Conservation (phyloP, 139 green algal genomes). For the Spirogloea muscicola region DNA sequence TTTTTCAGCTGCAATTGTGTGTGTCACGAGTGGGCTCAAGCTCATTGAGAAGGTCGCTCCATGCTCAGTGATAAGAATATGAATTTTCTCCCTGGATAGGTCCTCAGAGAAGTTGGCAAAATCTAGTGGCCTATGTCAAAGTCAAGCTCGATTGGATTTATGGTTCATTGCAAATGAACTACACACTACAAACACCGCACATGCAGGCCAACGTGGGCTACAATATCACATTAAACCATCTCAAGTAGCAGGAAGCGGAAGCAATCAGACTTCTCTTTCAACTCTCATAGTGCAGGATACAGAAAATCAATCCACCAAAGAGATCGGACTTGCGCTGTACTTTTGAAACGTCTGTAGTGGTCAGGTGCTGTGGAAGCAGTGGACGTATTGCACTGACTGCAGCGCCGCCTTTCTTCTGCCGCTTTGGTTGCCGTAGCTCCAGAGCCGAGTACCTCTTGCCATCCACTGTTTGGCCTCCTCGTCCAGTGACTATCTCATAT, state of each 20-base stretch:
- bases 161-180: neutral
- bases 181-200: neutral
- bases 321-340: constrained; percentile 1
- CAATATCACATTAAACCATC: neutral
- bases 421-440: no score
- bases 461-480: no score
- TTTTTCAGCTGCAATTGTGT: no score
- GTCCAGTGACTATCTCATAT: no score
- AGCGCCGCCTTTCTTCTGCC: neutral
- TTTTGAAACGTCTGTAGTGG: neutral
- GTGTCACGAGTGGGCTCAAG: no score
- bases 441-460: no score
- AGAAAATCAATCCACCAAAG: constrained; percentile 11
- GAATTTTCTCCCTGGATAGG: neutral
- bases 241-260: no score
- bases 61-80: neutral
- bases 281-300: constrained; percentile 6
- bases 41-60: no score
- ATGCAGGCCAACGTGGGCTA: neutral
- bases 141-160: neutral
- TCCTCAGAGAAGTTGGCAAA: constrained; percentile 13
- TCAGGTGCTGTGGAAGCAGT: no score
- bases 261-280: neutral
- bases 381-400: neutral
- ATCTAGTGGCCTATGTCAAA: neutral